These are phyloP conservation scores for Capsicum pubescens DNA, from an alignment of 257 asterid genomes.

Conservation along the genomic window DNA sequence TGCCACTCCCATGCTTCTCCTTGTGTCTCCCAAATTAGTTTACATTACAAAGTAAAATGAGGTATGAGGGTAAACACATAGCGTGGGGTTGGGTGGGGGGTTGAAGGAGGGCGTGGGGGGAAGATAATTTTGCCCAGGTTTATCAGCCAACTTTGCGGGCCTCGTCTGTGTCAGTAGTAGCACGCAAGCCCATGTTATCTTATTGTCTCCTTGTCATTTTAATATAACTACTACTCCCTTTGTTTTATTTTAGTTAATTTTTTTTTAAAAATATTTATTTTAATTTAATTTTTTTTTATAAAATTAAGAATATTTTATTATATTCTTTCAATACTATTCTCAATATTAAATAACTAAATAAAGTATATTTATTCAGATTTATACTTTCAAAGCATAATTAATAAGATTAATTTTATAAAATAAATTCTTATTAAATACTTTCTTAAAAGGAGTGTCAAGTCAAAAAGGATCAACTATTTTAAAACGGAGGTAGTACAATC, in stretches of 20 bases:
- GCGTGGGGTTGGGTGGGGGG: constrained; percentile 20
- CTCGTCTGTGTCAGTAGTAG: constrained; percentile 41
- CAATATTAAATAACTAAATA: no score
- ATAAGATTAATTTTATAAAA: no score
- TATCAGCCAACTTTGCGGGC: constrained; percentile 48
- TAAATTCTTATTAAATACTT: no score
- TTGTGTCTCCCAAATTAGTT: neutral
- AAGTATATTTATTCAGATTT: no score
- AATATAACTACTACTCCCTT: neutral
- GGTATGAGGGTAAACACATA: neutral
- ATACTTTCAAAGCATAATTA: no score
- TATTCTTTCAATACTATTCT: no score
- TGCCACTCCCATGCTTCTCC: neutral
- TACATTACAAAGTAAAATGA: neutral
- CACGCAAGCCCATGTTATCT: constrained; percentile 56
- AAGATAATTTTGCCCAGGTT: constrained; percentile 33
- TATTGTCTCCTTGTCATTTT: constrained; percentile 33
- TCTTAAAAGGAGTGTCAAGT: no score
- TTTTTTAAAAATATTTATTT: no score
- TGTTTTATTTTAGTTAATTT: neutral
- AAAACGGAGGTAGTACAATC: neutral
- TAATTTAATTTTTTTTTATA: no score
- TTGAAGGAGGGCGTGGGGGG: neutral
- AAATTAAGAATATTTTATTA: no score
- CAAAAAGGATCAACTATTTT: no score